phyloP scores from a whole-genome alignment of 2,329 filamentous ascomycete species.

The Sporothrix globosa region DNA sequence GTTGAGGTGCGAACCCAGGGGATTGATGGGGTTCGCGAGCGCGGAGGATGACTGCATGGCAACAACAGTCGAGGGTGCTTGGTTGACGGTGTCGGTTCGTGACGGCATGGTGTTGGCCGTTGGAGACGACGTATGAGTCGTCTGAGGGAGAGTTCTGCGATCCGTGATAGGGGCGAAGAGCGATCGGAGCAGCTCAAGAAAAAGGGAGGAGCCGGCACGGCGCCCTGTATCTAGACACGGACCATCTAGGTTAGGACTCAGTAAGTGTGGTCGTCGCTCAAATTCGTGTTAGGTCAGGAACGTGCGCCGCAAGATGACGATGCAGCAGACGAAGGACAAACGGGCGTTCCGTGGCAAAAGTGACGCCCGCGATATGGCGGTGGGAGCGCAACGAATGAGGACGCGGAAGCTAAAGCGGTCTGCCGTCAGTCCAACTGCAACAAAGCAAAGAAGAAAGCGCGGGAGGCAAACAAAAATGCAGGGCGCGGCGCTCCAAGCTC shows the following conservation, averaged over 20 bases:
- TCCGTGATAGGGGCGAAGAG: not conserved
- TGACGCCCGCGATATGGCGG: conserved; percentile 2
- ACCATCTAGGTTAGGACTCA: conserved; percentile 17
- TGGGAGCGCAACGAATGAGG: not conserved
- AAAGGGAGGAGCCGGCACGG: conserved; percentile 9
- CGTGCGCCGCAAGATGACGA: not conserved
- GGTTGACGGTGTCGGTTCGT: conserved; percentile 24
- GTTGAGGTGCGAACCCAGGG: conserved; percentile 28
- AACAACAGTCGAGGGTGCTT: conserved; percentile 17
- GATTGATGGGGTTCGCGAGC: conserved; percentile 21
- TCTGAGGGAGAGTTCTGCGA: too few relatives aligned
- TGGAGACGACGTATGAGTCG: not conserved
- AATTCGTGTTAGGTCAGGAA: not conserved
- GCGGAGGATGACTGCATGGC: conserved; percentile 15
- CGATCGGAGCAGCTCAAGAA: not conserved
- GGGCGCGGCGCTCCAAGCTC: not conserved
- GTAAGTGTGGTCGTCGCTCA: not conserved
- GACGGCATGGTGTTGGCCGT: conserved; percentile 28
- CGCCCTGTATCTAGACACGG: conserved; percentile 21
- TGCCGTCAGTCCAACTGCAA: conserved; percentile 4
- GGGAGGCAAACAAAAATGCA: conserved; percentile 11
- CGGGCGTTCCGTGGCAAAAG: not conserved
- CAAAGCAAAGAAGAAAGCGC: not conserved
- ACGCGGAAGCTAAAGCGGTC: conserved; percentile 15
- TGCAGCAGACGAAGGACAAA: not conserved